Evolutionary conservation across 2,329 filamentous ascomycete genomes (phyloP).

Genomic region (Leptographium flavum): DNA sequence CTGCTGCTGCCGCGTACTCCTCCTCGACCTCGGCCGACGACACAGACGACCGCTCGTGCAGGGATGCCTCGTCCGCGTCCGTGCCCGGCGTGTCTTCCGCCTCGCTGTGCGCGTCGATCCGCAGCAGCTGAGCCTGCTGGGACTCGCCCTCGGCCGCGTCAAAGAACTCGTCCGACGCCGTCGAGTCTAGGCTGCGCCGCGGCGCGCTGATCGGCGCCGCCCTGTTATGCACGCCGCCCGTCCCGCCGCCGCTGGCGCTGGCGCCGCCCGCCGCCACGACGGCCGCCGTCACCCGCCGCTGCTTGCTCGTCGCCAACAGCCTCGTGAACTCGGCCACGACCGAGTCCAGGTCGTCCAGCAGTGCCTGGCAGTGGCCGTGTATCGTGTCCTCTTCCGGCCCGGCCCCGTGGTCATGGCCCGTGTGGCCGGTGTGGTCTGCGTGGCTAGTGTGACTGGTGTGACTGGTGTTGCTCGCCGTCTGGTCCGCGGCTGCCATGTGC

Average conservation of each 20-base stretch:
- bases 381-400: conserved; percentile 47
- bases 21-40: conserved; percentile 48
- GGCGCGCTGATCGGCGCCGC: too few relatives aligned
- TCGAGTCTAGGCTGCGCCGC: conserved; percentile 64
- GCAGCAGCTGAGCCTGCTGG: conserved; percentile 19
- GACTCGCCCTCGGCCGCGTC: conserved; percentile 59
- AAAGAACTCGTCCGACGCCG: conserved; percentile 81
- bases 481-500: not conserved
- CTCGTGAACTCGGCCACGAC: conserved; percentile 72
- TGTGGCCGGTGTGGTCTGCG: conserved; percentile 3
- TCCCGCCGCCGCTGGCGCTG: conserved; percentile 39
- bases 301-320: conserved; percentile 66
- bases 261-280: conserved; percentile 22
- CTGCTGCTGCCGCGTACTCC: conserved; percentile 33
- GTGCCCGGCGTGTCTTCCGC: conserved; percentile 24
- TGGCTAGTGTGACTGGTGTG: too few relatives aligned
- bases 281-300: conserved; percentile 44
- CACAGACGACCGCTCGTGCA: conserved; percentile 47
- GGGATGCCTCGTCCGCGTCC: conserved; percentile 39
- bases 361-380: conserved; percentile 67
- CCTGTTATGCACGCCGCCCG: too few relatives aligned
- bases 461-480: too few relatives aligned
- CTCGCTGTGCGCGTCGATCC: conserved; percentile 9
- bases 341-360: conserved; percentile 73
- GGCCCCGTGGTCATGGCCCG: not conserved